phyloP scores from a whole-genome alignment of 1,139 yeast species.

The Yamadazyma diospyri region DNA sequence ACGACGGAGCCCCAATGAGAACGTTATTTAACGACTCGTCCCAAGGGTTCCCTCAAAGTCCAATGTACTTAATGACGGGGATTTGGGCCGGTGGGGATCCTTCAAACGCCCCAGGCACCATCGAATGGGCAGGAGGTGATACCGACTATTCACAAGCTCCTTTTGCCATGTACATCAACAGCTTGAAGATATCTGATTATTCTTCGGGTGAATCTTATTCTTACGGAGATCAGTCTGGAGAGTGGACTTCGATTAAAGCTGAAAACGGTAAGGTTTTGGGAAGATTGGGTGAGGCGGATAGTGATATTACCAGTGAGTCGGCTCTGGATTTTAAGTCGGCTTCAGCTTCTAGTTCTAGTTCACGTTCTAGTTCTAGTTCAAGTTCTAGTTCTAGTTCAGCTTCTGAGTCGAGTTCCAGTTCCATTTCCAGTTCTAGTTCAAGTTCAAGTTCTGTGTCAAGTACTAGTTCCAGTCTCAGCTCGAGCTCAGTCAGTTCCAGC shows the following conservation, averaged over 20 bases:
- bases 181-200: conserved; percentile 29
- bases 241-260: conserved; percentile 64
- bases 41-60: conserved; percentile 49
- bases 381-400: conserved; percentile 5
- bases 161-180: conserved; percentile 28
- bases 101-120: conserved; percentile 45
- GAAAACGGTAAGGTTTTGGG: conserved; percentile 59
- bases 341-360: conserved; percentile 1
- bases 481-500: conserved; percentile 5
- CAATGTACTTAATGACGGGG: conserved; percentile 45
- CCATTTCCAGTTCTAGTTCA: not conserved
- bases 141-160: conserved; percentile 39
- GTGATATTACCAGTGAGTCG: conserved; percentile 5
- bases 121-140: conserved; percentile 44
- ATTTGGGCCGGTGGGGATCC: conserved; percentile 48
- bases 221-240: conserved; percentile 55
- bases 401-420: conserved; percentile 1
- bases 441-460: not conserved
- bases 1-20: conserved; percentile 41
- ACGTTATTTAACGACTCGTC: conserved; percentile 33
- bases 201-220: conserved; percentile 34
- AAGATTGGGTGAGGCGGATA: conserved; percentile 43
- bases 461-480: conserved; percentile 3
- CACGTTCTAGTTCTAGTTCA: conserved; percentile 5
- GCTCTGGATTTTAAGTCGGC: too few species aligned